A percentile compares a stretch with the other conserved stretches of the same genome.
Conservation (phyloP, 352 stramenopile genomes). For the Phytophthora macrochlamydospora region DNA sequence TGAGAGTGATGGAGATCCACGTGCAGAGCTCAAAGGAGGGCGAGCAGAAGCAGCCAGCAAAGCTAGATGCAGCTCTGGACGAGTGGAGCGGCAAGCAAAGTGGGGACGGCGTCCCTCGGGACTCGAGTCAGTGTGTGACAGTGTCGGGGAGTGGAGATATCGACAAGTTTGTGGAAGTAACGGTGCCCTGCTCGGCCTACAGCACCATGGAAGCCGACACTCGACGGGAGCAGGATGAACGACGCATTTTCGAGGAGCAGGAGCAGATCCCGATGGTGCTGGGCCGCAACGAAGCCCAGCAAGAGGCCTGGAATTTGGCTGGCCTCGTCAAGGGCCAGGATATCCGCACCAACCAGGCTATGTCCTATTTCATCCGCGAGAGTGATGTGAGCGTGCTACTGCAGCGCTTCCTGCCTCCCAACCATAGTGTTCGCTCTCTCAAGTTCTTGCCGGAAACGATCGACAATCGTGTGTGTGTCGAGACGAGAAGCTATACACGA, state of each 20-base stretch:
- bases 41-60: constrained; percentile 2
- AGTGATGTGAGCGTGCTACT: constrained; percentile 73
- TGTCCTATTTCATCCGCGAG: constrained; percentile 73
- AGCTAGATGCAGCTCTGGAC: constrained; percentile 13
- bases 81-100: constrained; percentile 9
- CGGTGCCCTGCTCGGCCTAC: constrained; percentile 62
- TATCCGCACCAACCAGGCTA: constrained; percentile 81
- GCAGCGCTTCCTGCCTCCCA: constrained; percentile 75
- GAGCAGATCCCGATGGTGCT: constrained; percentile 68
- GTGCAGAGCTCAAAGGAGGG: constrained; percentile 55
- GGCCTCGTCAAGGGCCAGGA: constrained; percentile 76
- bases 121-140: constrained; percentile 51
- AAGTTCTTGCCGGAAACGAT: constrained; percentile 85
- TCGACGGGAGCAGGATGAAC: constrained; percentile 53
- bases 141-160: constrained; percentile 46
- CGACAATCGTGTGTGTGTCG: constrained; percentile 75
- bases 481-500: constrained; percentile 78
- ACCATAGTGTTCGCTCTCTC: constrained; percentile 69
- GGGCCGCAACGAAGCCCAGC: constrained; percentile 69
- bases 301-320: constrained; percentile 76
- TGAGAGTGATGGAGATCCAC: constrained; percentile 85
- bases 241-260: constrained; percentile 57
- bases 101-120: constrained; percentile 34
- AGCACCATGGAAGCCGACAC: constrained; percentile 51
- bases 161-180: constrained; percentile 56